These are phyloP conservation scores for Phytophthora ramorum DNA, from an alignment of 352 stramenopile species.

Conservation along the genomic window DNA sequence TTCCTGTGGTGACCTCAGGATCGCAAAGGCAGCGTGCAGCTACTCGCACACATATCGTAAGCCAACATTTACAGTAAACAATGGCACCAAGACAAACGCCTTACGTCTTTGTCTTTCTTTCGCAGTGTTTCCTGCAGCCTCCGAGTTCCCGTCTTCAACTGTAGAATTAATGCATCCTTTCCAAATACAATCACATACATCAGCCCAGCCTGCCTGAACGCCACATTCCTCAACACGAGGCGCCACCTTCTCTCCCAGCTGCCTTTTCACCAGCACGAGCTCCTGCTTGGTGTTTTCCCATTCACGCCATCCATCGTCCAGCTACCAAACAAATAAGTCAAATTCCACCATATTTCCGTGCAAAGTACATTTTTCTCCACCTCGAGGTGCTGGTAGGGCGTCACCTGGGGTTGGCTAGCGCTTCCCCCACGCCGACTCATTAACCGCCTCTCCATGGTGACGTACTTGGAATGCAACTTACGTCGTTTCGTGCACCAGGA, in stretches of 20 bases:
- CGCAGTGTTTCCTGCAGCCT: constrained; percentile 65
- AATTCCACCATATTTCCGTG: not conserved
- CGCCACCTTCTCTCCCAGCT: constrained; percentile 51
- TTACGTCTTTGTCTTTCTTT: constrained; percentile 75
- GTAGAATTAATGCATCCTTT: constrained; percentile 62
- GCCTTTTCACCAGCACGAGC: constrained; percentile 46
- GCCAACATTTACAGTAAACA: too few relatives aligned
- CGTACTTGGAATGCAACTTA: not conserved
- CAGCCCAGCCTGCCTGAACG: not conserved
- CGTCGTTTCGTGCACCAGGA: constrained; percentile 26
- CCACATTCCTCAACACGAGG: not conserved
- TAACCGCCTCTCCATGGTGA: constrained; percentile 23
- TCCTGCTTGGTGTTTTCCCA: constrained; percentile 69
- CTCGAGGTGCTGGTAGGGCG: constrained; percentile 38
- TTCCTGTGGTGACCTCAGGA: constrained; percentile 65
- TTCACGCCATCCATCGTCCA: constrained; percentile 60
- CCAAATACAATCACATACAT: not conserved
- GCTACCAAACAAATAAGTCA: constrained; percentile 29
- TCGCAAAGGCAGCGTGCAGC: constrained; percentile 65
- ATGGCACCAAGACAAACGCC: constrained; percentile 1
- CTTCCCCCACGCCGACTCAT: constrained; percentile 28
- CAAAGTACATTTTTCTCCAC: not conserved
- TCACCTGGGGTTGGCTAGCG: constrained; percentile 28
- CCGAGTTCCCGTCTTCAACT: constrained; percentile 62
- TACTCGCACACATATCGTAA: too few relatives aligned